Conservation (phyloP, 2,329 filamentous ascomycete genomes). For the Ceratocystis albifundus region DNA sequence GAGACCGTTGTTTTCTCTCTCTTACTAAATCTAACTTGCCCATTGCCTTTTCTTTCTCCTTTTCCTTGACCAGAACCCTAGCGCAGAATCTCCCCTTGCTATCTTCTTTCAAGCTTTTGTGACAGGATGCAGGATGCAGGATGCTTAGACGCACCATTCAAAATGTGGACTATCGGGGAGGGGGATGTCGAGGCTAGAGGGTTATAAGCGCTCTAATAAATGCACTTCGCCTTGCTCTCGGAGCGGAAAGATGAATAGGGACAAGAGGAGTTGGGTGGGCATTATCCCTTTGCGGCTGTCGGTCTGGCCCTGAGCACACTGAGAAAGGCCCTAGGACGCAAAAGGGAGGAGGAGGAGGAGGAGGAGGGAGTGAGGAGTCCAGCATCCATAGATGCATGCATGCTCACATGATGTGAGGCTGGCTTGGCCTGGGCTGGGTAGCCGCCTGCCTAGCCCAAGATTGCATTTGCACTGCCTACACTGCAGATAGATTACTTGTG, state of each 20-base stretch:
- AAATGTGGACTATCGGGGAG: background rate
- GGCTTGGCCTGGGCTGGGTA: no score
- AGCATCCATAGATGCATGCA: background rate
- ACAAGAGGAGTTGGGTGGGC: background rate
- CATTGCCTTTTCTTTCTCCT: background rate
- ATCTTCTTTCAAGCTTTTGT: background rate
- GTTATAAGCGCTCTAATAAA: conserved; percentile 10
- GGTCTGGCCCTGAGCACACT: background rate
- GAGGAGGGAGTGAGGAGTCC: background rate
- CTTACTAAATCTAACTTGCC: background rate
- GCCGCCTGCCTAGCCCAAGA: background rate
- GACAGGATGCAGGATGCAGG: background rate
- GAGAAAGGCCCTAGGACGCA: background rate
- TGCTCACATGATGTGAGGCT: background rate
- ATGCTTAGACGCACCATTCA: conserved; percentile 11
- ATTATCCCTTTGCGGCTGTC: conserved; percentile 2
- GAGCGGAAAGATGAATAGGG: background rate
- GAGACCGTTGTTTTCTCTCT: background rate
- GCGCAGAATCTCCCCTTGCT: background rate
- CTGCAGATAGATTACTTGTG: background rate
- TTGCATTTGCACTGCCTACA: background rate
- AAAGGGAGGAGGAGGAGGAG: no score
- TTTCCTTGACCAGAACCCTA: background rate
- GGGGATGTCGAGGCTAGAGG: background rate
- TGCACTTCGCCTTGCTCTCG: conserved; percentile 21